Conservation (phyloP, 2,329 filamentous ascomycete species). For the Stenocarpella maydis region DNA sequence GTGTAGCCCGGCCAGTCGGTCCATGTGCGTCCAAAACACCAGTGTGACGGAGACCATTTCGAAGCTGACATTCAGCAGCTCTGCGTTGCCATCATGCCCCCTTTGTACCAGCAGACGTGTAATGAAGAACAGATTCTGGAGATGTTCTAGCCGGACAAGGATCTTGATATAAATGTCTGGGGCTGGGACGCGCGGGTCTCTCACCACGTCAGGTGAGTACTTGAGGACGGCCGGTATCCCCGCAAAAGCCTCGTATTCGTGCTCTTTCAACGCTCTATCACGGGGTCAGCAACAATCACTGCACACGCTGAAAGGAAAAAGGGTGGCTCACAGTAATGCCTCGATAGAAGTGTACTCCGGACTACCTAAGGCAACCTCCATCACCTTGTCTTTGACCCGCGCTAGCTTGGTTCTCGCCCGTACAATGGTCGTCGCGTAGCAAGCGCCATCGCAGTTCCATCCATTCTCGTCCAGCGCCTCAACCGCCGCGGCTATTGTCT, state of each 20-base stretch:
- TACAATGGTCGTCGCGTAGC: conserved; percentile 54
- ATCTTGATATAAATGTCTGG: conserved; percentile 52
- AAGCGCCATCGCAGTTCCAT: conserved; percentile 57
- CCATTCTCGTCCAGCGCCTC: conserved; percentile 55
- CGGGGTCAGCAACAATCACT: background rate
- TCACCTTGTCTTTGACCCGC: conserved; percentile 63
- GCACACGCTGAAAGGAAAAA: no score
- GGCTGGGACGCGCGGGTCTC: conserved; percentile 42
- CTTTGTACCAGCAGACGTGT: conserved; percentile 62
- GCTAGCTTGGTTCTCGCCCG: conserved; percentile 58
- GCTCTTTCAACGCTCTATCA: conserved; percentile 47
- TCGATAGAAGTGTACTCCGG: conserved; percentile 47
- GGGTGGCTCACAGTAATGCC: conserved; percentile 43
- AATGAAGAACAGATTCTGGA: conserved; percentile 67
- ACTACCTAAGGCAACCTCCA: conserved; percentile 62
- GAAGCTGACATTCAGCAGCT: conserved; percentile 54
- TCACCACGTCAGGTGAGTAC: conserved; percentile 49
- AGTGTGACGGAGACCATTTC: conserved; percentile 57
- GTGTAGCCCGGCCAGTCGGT: conserved; percentile 51
- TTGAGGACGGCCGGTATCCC: conserved; percentile 50
- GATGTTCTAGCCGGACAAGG: conserved; percentile 57
- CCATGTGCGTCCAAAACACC: conserved; percentile 58
- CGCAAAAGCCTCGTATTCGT: conserved; percentile 44
- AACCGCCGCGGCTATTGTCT: conserved; percentile 49
- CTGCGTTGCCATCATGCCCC: conserved; percentile 47